Base-by-base conservation (phyloP, 148 eudicot genomes). In the Silene conica region DNA sequence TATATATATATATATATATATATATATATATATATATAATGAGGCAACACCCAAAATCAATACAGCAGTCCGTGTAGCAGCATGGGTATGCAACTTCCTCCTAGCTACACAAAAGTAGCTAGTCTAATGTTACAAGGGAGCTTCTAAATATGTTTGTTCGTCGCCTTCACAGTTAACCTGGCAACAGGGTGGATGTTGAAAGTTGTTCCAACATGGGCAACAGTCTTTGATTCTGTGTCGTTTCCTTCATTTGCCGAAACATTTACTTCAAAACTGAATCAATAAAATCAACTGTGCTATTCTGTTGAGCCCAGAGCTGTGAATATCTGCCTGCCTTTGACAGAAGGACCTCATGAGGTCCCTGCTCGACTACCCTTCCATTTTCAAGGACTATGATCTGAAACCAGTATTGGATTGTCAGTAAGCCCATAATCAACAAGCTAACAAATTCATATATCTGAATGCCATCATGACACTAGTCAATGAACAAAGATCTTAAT, bases 291-390 rank as follows among this genome's bases (percentile, higher is more conserved):
- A 81, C 74, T 3, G 91, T 77, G 72, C 84, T 91, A 76, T 88
- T 94, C 78, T 94, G 98, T 55, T 92, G 98, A 80, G 86, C 67
- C 98, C 98, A 94, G n/a, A 94, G 90, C 79, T 92, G 98, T 8
- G 98, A 87, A 66, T 94, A 94, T 87, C 98, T 86, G 46, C 96
- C 98, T 1, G 87, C 80, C 63, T 82, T 88, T 15, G 87, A 79
- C 71, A 94, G 77, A 57, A 94, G 92, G 73, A 76, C 80, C 4
- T 94, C 97, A 76, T 92, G 98, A 8, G 93, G 89, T 23, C 98
- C 98, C 72, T 94, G 98, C 87, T 94, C 98, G 38, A 94, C 97
- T 14, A 94, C 98, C 74, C 80, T 84, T 67, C 98, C 97, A 25
- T 88, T 88, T 85, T 94, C 98, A 71, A 94, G 85, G 63, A 94